Conservation (phyloP, 176 grass and related monocot genomes). For the Oryza rufipogon region DNA sequence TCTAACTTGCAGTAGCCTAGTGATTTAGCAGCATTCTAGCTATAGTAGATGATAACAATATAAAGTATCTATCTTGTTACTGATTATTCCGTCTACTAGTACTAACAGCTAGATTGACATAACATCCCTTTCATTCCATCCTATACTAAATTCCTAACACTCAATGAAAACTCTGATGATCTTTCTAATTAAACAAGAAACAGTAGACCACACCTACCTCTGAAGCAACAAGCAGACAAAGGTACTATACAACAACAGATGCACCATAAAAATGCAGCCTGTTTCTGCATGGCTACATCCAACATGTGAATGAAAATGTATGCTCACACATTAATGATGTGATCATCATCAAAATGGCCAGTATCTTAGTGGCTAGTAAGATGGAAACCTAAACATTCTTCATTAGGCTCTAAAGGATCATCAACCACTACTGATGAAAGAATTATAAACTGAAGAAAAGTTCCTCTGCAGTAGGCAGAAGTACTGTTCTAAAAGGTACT, state of each 20-base stretch:
- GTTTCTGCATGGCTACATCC: neutral
- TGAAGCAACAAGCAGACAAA: neutral
- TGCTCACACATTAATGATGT: neutral
- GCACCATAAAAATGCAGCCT: neutral
- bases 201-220: neutral
- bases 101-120: slow-evolving; percentile 12
- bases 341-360: neutral
- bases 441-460: slow-evolving; percentile 10
- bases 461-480: neutral
- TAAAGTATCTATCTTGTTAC: neutral
- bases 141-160: neutral
- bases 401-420: neutral
- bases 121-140: slow-evolving; percentile 19
- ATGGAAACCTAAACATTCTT: slow-evolving; percentile 6
- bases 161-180: slow-evolving; percentile 2
- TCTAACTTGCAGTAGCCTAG: neutral
- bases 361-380: slow-evolving; percentile 14
- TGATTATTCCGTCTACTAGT: neutral
- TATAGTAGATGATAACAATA: slow-evolving; percentile 8
- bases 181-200: neutral
- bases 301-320: neutral
- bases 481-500: neutral
- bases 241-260: neutral
- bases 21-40: slow-evolving; percentile 24
- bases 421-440: neutral